These are phyloP conservation scores for Pseudopyrenochaeta lycopersici DNA, from an alignment of 2,329 filamentous ascomycete genomes.

Conservation along the genomic window DNA sequence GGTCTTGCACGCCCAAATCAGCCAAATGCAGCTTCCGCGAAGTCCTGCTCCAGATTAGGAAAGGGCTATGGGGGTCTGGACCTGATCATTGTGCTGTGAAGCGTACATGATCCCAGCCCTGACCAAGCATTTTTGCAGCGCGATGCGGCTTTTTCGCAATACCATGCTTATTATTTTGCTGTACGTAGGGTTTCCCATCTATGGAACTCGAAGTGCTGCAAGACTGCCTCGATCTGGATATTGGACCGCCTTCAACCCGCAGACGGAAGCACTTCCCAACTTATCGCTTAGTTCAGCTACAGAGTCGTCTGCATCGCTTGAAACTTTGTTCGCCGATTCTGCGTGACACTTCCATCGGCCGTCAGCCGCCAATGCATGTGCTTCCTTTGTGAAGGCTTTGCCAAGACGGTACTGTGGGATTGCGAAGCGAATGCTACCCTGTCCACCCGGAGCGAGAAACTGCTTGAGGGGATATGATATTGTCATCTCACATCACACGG, in stretches of 20 bases:
- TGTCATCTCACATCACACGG: background rate
- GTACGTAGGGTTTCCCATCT: background rate
- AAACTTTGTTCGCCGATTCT: background rate
- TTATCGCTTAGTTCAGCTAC: no score
- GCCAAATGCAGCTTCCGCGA: constrained; percentile 13
- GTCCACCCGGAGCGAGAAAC: background rate
- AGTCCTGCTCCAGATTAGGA: constrained; percentile 5
- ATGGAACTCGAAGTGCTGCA: background rate
- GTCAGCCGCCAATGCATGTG: background rate
- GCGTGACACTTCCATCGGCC: background rate
- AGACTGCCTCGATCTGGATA: background rate
- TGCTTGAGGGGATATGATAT: background rate
- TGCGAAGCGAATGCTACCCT: background rate
- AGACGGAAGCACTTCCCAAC: background rate
- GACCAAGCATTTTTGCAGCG: background rate
- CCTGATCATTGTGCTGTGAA: constrained; percentile 15
- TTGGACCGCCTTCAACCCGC: background rate
- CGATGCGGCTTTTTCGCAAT: constrained; percentile 17
- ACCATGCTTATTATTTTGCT: constrained; percentile 17
- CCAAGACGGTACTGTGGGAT: background rate
- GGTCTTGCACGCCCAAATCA: constrained; percentile 18
- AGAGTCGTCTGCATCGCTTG: background rate
- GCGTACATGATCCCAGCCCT: constrained; percentile 4
- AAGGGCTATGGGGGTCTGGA: constrained; percentile 18
- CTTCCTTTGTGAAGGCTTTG: background rate